A percentile compares a stretch with the other conserved stretches of the same genome.
Conservation (phyloP, 495 filamentous ascomycete species). For the Talaromyces trachyspermus region DNA sequence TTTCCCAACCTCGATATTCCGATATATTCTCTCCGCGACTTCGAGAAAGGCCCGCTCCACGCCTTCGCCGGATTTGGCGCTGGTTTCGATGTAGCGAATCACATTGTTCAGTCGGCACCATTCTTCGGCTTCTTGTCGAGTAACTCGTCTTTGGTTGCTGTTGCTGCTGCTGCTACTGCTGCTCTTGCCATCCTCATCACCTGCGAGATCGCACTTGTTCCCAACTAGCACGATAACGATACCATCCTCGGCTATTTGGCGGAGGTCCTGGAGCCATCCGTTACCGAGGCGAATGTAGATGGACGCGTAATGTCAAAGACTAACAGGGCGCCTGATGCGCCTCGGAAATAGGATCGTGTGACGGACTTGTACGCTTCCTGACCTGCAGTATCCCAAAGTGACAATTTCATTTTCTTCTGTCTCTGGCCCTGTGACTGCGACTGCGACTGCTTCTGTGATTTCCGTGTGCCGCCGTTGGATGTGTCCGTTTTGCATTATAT, state of each 20-base stretch:
- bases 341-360: slow-evolving; percentile 90
- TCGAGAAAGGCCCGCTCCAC: slow-evolving; percentile 90
- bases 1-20: slow-evolving; percentile 86
- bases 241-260: slow-evolving; percentile 85
- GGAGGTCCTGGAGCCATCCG: slow-evolving; percentile 89
- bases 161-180: slow-evolving; percentile 20
- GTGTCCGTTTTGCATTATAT: not conserved
- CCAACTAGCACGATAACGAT: slow-evolving; percentile 92
- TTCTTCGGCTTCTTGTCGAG: slow-evolving; percentile 68
- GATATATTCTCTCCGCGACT: slow-evolving; percentile 87
- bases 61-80: slow-evolving; percentile 84
- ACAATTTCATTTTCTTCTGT: slow-evolving; percentile 74
- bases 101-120: slow-evolving; percentile 82
- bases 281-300: slow-evolving; percentile 77
- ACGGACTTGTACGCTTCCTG: slow-evolving; percentile 97
- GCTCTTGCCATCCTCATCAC: slow-evolving; percentile 12
- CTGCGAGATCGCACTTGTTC: slow-evolving; percentile 82
- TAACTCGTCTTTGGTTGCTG: slow-evolving; percentile 68
- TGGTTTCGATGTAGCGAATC: slow-evolving; percentile 90
- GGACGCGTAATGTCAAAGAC: slow-evolving; percentile 90
- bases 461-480: not conserved
- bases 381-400: slow-evolving; percentile 92
- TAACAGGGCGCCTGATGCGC: slow-evolving; percentile 82
- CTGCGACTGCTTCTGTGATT: slow-evolving; percentile 29
- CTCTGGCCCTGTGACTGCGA: slow-evolving; percentile 23